Conservation (phyloP, 2,329 filamentous ascomycete species). For the Grosmannia clavigera region DNA sequence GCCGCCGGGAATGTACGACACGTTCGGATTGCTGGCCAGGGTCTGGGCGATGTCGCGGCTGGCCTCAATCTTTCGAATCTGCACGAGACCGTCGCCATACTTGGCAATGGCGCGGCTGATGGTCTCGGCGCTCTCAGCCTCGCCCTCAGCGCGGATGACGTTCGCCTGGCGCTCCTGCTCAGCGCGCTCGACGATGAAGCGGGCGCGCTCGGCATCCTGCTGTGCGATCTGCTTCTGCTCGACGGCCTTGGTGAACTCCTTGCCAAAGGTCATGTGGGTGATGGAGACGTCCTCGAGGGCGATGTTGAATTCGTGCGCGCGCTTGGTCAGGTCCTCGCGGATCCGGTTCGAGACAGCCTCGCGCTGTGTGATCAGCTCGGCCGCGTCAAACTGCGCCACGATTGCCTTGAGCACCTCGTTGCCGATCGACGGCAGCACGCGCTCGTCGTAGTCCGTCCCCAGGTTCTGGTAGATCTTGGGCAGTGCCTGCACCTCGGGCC, state of each 20-base stretch:
- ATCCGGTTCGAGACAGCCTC: constrained; percentile 95
- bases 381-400: constrained; percentile 96
- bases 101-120: constrained; percentile 86
- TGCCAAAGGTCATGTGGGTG: constrained; percentile 99
- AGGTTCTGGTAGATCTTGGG: constrained; percentile 99
- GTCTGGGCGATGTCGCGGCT: constrained; percentile 91
- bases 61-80: constrained; percentile 95
- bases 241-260: constrained; percentile 96
- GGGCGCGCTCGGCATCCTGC: constrained; percentile 92
- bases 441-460: constrained; percentile 95
- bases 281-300: constrained; percentile 97
- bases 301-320: constrained; percentile 96
- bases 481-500: constrained; percentile 82
- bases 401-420: constrained; percentile 99
- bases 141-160: constrained; percentile 95
- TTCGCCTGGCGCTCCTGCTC: constrained; percentile 98
- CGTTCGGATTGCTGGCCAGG: constrained; percentile 81
- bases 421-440: constrained; percentile 94
- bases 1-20: constrained; percentile 81
- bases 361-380: constrained; percentile 96
- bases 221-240: constrained; percentile 99
- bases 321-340: constrained; percentile 79
- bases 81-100: constrained; percentile 82
- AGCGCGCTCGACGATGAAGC: constrained; percentile 96
- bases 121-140: constrained; percentile 91